Percentiles rank a stretch among this genome's conserved stretches.
These are phyloP conservation scores for Cardamine chenopodiifolia DNA, from an alignment of 345 rosid species.

Conservation along the genomic window DNA sequence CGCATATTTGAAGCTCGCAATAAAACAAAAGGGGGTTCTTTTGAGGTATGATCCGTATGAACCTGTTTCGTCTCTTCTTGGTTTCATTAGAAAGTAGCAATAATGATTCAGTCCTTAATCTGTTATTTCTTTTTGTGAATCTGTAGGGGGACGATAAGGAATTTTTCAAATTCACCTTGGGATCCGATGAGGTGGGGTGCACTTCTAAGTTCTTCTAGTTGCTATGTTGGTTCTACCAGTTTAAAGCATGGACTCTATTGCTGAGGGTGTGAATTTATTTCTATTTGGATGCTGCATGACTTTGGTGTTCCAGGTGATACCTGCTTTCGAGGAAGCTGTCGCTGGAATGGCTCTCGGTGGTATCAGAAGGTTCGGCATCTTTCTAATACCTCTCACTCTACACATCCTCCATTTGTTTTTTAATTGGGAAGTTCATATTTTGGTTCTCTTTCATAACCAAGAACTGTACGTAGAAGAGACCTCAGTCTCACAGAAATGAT, in stretches of 20 bases:
- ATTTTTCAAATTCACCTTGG: constrained; percentile 78
- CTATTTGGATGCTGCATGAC: constrained; percentile 21
- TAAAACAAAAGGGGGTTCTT: constrained; percentile 94
- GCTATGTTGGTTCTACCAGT: not conserved
- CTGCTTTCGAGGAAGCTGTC: constrained; percentile 94
- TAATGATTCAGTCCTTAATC: not conserved
- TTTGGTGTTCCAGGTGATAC: constrained; percentile 70
- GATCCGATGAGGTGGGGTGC: constrained; percentile 61
- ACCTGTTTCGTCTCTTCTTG: not conserved
- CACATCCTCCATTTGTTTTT: not conserved
- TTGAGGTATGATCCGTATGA: constrained; percentile 69
- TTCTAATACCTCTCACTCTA: constrained; percentile 11
- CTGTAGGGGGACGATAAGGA: constrained; percentile 88
- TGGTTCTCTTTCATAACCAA: not conserved
- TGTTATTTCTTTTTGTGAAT: constrained; percentile 26
- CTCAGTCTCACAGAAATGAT: not conserved
- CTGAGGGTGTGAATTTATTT: constrained; percentile 11
- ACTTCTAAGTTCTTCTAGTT: not conserved
- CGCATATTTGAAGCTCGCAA: constrained; percentile 99
- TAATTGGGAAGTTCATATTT: not conserved
- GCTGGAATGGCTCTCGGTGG: constrained; percentile 89
- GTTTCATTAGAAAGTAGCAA: constrained; percentile 13
- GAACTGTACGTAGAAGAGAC: not conserved
- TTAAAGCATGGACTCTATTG: constrained; percentile 25
- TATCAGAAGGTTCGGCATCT: constrained; percentile 69